Percentiles rank a stretch among this genome's conserved stretches.
phyloP scores from a whole-genome alignment of 768 basidiomycete genomes.

The Suillus alpinus region DNA sequence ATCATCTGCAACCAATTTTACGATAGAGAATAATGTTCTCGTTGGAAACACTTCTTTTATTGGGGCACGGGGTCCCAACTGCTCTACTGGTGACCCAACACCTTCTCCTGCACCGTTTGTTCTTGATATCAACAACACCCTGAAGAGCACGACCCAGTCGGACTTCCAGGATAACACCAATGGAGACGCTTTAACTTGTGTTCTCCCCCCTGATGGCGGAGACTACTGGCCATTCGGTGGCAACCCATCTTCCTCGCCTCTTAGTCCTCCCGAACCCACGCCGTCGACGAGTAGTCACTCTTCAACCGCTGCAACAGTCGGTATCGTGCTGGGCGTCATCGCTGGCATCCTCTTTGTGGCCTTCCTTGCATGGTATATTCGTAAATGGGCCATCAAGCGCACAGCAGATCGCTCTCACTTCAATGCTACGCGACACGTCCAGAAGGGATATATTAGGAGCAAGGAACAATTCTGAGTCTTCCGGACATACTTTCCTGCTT shows the following conservation, averaged over 20 bases:
- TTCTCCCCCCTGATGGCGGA: conserved; percentile 63
- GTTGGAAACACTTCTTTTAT: conserved; percentile 75
- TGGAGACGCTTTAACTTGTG: conserved; percentile 61
- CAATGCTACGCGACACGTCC: conserved; percentile 16
- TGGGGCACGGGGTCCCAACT: conserved; percentile 65
- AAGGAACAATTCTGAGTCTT: conserved; percentile 3
- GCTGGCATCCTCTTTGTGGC: conserved; percentile 42
- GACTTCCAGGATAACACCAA: conserved; percentile 51
- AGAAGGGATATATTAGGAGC: conserved; percentile 17
- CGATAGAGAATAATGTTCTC: conserved; percentile 57
- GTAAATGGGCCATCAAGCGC: conserved; percentile 44
- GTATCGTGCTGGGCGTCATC: conserved; percentile 52
- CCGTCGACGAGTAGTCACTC: conserved; percentile 16
- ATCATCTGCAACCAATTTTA: conserved; percentile 63
- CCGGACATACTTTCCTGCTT: not conserved
- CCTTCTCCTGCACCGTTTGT: conserved; percentile 63
- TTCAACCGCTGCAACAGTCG: conserved; percentile 39
- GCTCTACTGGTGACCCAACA: conserved; percentile 45
- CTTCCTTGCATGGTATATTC: conserved; percentile 43
- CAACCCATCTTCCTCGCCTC: conserved; percentile 37
- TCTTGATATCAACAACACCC: conserved; percentile 43
- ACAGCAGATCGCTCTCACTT: conserved; percentile 20
- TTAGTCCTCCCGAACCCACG: conserved; percentile 12
- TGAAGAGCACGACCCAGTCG: conserved; percentile 43
- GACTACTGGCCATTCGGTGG: conserved; percentile 72